These are phyloP conservation scores for Musa troglodytarum DNA, from an alignment of 176 grass and related monocot species.

Conservation along the genomic window DNA sequence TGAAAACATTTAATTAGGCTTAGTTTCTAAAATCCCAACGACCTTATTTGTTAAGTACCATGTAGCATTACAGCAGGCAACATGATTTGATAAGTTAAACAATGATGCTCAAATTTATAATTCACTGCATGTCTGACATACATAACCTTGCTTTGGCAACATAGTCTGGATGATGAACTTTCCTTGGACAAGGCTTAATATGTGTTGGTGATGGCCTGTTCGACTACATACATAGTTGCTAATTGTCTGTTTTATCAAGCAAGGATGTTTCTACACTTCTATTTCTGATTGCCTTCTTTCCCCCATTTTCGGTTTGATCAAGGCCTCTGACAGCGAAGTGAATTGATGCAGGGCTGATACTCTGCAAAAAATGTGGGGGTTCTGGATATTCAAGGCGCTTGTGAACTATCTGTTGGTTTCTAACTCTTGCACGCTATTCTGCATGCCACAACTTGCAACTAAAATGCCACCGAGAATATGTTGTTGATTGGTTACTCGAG, in stretches of 20 bases:
- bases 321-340: background rate
- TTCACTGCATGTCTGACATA: background rate
- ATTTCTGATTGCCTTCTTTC: no score
- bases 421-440: background rate
- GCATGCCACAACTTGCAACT: background rate
- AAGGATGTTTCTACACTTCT: no score
- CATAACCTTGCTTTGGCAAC: background rate
- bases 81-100: no score
- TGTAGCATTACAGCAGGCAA: no score
- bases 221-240: background rate
- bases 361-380: constrained; percentile 88
- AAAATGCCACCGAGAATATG: background rate
- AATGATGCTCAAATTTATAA: no score
- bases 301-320: background rate
- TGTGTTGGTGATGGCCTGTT: background rate
- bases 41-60: no score
- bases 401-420: constrained; percentile 10
- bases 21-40: no score
- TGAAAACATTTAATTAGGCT: no score
- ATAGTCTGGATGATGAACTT: background rate
- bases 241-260: background rate
- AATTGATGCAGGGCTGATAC: constrained; percentile 55
- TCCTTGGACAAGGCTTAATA: background rate
- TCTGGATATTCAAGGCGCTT: constrained; percentile 91
- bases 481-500: background rate